phyloP scores from a whole-genome alignment of 768 basidiomycete genomes.

The Pulveroboletus sp. region DNA sequence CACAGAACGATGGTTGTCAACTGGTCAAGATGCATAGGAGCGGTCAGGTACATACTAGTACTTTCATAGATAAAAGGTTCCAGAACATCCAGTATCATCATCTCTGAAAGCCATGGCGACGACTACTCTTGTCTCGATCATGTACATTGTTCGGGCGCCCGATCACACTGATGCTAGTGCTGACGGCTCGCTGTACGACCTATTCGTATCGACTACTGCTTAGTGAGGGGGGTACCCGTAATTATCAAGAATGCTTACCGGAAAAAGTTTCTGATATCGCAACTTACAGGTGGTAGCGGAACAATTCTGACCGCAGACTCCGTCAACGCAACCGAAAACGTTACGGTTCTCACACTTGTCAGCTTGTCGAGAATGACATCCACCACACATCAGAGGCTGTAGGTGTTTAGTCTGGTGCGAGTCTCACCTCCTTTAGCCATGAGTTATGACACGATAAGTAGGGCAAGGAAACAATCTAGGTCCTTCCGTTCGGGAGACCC shows the following conservation, averaged over 20 bases:
- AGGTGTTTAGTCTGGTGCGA: neutral
- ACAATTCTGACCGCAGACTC: constrained; percentile 58
- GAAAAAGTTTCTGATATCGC: neutral
- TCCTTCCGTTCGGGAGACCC: constrained; percentile 47
- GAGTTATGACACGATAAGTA: constrained; percentile 37
- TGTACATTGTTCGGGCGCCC: constrained; percentile 26
- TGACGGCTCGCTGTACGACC: constrained; percentile 52
- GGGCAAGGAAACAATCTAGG: constrained; percentile 56
- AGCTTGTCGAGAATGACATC: constrained; percentile 22
- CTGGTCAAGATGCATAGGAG: too few relatives aligned
- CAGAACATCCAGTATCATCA: too few relatives aligned
- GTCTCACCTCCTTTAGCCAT: too few relatives aligned
- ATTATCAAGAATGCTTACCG: constrained; percentile 24
- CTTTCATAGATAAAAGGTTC: too few relatives aligned
- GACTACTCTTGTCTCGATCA: too few relatives aligned
- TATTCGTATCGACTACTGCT: constrained; percentile 43
- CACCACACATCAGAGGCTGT: constrained; percentile 26
- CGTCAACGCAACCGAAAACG: constrained; percentile 50
- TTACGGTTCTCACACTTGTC: constrained; percentile 45
- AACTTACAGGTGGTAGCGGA: constrained; percentile 48
- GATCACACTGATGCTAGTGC: constrained; percentile 36
- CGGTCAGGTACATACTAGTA: too few relatives aligned
- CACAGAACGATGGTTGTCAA: too few relatives aligned
- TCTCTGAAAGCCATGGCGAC: too few relatives aligned
- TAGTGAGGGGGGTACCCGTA: constrained; percentile 50